phyloP scores from a whole-genome alignment of 2,329 filamentous ascomycete species.

The Nectriaceae sp. region DNA sequence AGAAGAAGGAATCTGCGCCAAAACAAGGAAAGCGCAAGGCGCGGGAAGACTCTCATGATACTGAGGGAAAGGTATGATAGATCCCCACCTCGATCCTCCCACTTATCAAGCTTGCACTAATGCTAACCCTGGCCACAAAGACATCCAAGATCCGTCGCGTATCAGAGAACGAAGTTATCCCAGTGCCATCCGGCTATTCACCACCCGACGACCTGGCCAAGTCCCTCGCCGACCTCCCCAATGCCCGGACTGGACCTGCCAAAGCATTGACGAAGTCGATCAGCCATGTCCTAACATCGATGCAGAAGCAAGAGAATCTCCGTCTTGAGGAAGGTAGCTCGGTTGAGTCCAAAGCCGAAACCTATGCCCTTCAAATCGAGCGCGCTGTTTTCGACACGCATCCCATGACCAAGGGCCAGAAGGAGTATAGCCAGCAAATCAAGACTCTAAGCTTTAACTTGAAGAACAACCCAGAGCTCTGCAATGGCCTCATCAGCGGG shows the following conservation, averaged over 20 bases:
- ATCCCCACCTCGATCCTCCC: constrained; percentile 8
- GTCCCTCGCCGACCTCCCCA: constrained; percentile 57
- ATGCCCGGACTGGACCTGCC: constrained; percentile 67
- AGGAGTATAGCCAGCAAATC: constrained; percentile 63
- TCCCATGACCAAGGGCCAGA: constrained; percentile 44
- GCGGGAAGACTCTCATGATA: constrained; percentile 57
- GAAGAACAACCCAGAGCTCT: constrained; percentile 81
- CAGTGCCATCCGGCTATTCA: constrained; percentile 42
- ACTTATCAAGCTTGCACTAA: not conserved
- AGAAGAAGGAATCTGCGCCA: constrained; percentile 46
- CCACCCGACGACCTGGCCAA: constrained; percentile 54
- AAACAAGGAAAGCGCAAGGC: constrained; percentile 59
- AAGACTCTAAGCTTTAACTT: constrained; percentile 82
- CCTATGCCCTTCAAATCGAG: constrained; percentile 78
- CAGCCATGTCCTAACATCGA: constrained; percentile 62
- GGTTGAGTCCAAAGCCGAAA: constrained; percentile 65
- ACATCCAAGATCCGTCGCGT: constrained; percentile 54
- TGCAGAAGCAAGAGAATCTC: constrained; percentile 67
- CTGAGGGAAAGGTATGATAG: constrained; percentile 49
- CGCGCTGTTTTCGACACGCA: constrained; percentile 64
- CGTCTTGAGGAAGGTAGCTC: constrained; percentile 64
- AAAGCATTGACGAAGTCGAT: constrained; percentile 72
- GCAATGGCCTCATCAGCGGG: constrained; percentile 72
- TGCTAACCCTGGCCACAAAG: constrained; percentile 30
- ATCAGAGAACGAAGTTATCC: constrained; percentile 48